These are phyloP conservation scores for Entophlyctis luteolus DNA, from an alignment of 192 early-diverging fungal genomes.

Conservation along the genomic window DNA sequence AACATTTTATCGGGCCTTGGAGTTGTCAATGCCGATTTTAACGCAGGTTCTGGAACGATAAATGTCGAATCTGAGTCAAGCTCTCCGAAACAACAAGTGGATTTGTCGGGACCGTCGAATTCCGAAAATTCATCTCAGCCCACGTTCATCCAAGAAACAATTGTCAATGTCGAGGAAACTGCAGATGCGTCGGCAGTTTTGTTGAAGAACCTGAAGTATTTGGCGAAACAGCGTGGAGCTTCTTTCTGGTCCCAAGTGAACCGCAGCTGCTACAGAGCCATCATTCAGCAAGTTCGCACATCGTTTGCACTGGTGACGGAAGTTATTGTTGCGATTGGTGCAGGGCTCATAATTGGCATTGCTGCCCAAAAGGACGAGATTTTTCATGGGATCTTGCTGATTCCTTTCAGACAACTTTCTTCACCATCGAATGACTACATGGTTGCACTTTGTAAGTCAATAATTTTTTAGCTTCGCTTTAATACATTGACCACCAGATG, in stretches of 20 bases:
- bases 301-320: not conserved
- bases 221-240: slow-evolving; percentile 5
- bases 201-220: not conserved
- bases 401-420: slow-evolving; percentile 4
- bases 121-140: no score
- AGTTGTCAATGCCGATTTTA: not conserved
- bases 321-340: not conserved
- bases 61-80: not conserved
- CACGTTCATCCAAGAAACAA: not conserved
- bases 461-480: not conserved
- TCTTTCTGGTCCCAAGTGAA: slow-evolving; percentile 6
- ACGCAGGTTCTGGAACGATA: no score
- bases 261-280: not conserved
- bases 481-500: not conserved
- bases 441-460: slow-evolving; percentile 5
- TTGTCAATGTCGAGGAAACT: not conserved
- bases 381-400: slow-evolving; percentile 5
- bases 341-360: slow-evolving; percentile 12
- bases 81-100: not conserved
- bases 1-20: slow-evolving; percentile 36
- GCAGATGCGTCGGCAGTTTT: not conserved
- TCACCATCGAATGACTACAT: slow-evolving; percentile 8
- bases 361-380: not conserved
- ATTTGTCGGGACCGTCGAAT: no score
- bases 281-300: not conserved